These are phyloP conservation scores for Esteya vermicola DNA, from an alignment of 2,329 filamentous ascomycete genomes.

Conservation along the genomic window DNA sequence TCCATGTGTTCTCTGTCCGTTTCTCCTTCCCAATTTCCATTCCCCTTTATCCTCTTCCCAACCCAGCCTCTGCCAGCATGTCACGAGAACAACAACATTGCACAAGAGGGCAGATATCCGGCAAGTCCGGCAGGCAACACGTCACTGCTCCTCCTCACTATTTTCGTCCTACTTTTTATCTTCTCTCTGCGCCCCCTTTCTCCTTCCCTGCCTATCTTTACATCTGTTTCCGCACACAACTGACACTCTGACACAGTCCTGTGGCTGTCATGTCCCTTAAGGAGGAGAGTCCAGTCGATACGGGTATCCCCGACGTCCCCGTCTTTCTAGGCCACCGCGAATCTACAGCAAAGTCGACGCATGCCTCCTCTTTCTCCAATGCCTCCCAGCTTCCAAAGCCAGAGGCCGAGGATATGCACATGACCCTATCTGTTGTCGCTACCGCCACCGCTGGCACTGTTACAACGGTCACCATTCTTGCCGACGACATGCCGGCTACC, in stretches of 20 bases:
- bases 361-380: slow-evolving; percentile 5
- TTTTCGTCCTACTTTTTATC: not conserved
- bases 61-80: no score
- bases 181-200: not conserved
- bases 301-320: slow-evolving; percentile 7
- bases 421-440: slow-evolving; percentile 1
- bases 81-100: no score
- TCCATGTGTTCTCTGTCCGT: no score
- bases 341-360: slow-evolving; percentile 6
- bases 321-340: slow-evolving; percentile 4
- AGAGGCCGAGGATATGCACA: slow-evolving; percentile 1
- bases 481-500: slow-evolving; percentile 2
- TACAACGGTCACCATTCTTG: slow-evolving; percentile 1
- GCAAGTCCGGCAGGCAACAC: not conserved
- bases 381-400: slow-evolving; percentile 2
- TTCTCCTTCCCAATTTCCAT: no score
- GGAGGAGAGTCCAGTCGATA: slow-evolving; percentile 9
- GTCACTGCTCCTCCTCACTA: no score
- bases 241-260: slow-evolving; percentile 8
- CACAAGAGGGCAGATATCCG: no score
- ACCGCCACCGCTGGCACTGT: slow-evolving; percentile 3
- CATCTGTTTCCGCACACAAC: slow-evolving; percentile 1
- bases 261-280: slow-evolving; percentile 6
- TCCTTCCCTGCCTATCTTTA: not conserved
- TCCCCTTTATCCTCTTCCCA: no score